Evolutionary conservation across 306 rosid species (phyloP), one percentile per base, ranked within the genome.

Genomic region (Sechiopsis laciniata): DNA sequence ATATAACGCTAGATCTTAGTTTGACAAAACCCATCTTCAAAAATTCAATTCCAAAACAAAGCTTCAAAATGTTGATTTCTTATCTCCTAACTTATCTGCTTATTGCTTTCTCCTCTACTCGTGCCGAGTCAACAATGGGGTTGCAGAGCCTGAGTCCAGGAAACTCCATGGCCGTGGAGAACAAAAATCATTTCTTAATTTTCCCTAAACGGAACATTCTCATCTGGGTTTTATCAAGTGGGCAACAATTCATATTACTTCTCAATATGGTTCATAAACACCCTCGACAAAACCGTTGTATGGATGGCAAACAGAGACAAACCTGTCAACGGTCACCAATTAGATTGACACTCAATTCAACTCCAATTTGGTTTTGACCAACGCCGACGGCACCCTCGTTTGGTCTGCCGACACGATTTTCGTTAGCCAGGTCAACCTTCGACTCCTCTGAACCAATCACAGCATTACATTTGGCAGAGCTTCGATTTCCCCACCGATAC

Each of bases 401-500:
- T 84, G 87, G 83, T 64, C 81, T 0, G 71, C 83, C 32, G 54
- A 76, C 74, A 80, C 83, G 0, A 22, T 32, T 2, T 46, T 82
- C 2, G 7, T 0, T 0, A 16, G 51, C 10, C 7, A 77, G 7
- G 2, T 52, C 15, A 69, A 67, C 17, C 58, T 82, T n/a, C 35
- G 32, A 16, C 84, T 82, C 15, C 8, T 55, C 15, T 7, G 8
- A 57, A 79, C 11, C 16, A 7, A n/a, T n/a, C 53, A 2, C 82
- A 78, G 16, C 10, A n/a, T 16, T 0, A 50, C 46, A 56, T 82
- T 16, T 84, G 90, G 88, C 77, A 82, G 62, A 86, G 86, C 58
- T 84, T 83, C 72, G 80, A 82, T 45, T 66, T 60, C 6, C 90
- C 90, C 0, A 84, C 83, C 0, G 81, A 86, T n/a, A 84, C 88